Evolutionary conservation across 2,329 filamentous ascomycete species (phyloP).

Genomic region (Pseudogymnoascus sp.): DNA sequence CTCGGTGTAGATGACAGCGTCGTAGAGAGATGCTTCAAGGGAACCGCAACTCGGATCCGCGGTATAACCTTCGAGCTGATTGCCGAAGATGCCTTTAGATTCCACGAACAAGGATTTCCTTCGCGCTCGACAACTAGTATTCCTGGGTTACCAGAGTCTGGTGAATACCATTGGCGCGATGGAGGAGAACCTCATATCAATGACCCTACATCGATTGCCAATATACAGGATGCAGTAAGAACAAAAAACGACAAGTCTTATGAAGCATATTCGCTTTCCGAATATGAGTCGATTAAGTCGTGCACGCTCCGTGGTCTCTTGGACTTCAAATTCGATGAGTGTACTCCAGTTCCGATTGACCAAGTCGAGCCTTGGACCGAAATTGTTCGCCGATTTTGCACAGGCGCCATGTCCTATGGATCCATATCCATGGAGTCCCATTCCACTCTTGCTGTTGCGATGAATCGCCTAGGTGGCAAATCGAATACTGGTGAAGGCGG

Average conservation of each 20-base stretch:
- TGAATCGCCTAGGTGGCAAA: slow-evolving; percentile 94
- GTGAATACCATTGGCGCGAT: slow-evolving; percentile 97
- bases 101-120: slow-evolving; percentile 90
- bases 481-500: slow-evolving; percentile 97
- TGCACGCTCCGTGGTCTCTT: slow-evolving; percentile 91
- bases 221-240: slow-evolving; percentile 92
- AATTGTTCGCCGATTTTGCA: slow-evolving; percentile 92
- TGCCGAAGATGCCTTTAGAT: slow-evolving; percentile 86
- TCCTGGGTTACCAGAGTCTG: slow-evolving; percentile 79
- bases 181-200: slow-evolving; percentile 94
- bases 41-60: slow-evolving; percentile 88
- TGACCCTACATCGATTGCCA: slow-evolving; percentile 88
- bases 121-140: slow-evolving; percentile 69
- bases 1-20: slow-evolving; percentile 88
- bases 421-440: slow-evolving; percentile 99
- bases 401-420: slow-evolving; percentile 96
- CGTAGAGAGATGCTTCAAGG: slow-evolving; percentile 89
- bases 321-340: slow-evolving; percentile 91
- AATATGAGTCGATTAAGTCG: slow-evolving; percentile 94
- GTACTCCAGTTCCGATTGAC: slow-evolving; percentile 79
- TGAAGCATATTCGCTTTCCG: slow-evolving; percentile 86
- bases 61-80: slow-evolving; percentile 91
- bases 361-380: slow-evolving; percentile 98
- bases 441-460: slow-evolving; percentile 88
- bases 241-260: slow-evolving; percentile 99